Conservation (phyloP, 805 yeast genomes). For the Ogataea ramenticola region DNA sequence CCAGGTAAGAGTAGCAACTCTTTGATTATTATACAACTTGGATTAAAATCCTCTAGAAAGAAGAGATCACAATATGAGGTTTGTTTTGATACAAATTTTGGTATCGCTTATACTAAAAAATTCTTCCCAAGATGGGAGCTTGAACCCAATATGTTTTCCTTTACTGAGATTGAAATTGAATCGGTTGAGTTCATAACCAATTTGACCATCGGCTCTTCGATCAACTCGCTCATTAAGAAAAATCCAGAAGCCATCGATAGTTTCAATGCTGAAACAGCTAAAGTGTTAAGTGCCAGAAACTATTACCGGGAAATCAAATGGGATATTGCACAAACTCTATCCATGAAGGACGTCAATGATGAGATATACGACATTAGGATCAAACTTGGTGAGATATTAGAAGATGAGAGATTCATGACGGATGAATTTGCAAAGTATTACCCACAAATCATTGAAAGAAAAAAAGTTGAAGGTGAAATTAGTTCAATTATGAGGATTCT, state of each 20-base stretch:
- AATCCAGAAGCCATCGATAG: conserved; percentile 28
- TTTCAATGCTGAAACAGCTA: conserved; percentile 28
- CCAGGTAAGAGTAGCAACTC: conserved; percentile 16
- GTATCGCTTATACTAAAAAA: conserved; percentile 24
- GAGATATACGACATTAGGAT: conserved; percentile 28
- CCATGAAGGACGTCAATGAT: conserved; percentile 28
- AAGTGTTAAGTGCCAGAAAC: conserved; percentile 30
- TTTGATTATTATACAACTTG: background rate
- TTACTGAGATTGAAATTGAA: conserved; percentile 32
- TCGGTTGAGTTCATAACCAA: conserved; percentile 38
- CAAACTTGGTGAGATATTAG: conserved; percentile 15
- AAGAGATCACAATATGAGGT: background rate
- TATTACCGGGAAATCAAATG: conserved; percentile 39
- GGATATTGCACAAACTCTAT: conserved; percentile 26
- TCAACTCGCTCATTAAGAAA: conserved; percentile 31
- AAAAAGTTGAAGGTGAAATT: conserved; percentile 42
- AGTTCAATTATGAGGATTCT: conserved; percentile 50
- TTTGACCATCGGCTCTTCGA: conserved; percentile 26
- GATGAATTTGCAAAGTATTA: conserved; percentile 11
- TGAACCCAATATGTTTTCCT: conserved; percentile 8
- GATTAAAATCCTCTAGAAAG: background rate
- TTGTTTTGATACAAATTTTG: conserved; percentile 9
- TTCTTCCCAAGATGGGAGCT: conserved; percentile 28
- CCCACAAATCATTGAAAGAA: conserved; percentile 34
- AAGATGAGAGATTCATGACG: conserved; percentile 17